Evolutionary conservation across 257 asterid genomes (phyloP).

Genomic region (Nicotiana knightiana): DNA sequence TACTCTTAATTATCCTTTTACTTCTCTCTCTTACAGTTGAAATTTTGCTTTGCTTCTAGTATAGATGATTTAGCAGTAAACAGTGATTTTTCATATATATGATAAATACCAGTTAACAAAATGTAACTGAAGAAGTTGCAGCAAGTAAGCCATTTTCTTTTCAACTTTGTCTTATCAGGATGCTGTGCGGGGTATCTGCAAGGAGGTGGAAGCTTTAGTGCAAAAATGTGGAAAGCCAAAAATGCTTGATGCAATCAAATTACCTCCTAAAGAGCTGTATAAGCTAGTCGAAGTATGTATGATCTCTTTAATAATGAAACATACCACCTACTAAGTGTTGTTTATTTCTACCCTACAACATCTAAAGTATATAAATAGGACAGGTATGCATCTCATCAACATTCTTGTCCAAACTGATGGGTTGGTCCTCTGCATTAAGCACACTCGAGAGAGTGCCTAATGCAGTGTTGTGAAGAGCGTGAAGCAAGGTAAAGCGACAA

Average conservation of each 20-base stretch:
- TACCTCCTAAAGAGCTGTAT: slow-evolving; percentile 92
- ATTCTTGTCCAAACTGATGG: not conserved
- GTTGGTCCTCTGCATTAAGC: not conserved
- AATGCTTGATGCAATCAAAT: slow-evolving; percentile 82
- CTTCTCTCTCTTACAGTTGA: too few relatives aligned
- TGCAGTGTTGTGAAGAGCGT: too few relatives aligned
- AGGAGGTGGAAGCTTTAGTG: slow-evolving; percentile 70
- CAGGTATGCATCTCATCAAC: not conserved
- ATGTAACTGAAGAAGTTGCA: not conserved
- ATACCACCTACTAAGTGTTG: not conserved
- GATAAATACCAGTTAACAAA: not conserved
- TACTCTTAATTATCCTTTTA: too few relatives aligned
- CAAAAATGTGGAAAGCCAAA: slow-evolving; percentile 86
- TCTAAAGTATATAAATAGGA: not conserved
- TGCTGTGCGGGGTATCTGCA: slow-evolving; percentile 75
- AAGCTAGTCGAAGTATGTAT: slow-evolving; percentile 79
- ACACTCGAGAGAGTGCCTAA: not conserved
- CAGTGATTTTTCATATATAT: not conserved
- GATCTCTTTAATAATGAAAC: not conserved
- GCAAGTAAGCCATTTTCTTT: slow-evolving; percentile 7
- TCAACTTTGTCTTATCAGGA: slow-evolving; percentile 46
- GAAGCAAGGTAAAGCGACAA: too few relatives aligned
- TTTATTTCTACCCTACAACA: not conserved
- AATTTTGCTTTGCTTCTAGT: not conserved
- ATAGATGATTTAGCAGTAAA: not conserved